Evolutionary conservation across 78 protist genomes (phyloP), one percentile per base, ranked within the genome.

Genomic region (Salpingoeca rosetta): DNA sequence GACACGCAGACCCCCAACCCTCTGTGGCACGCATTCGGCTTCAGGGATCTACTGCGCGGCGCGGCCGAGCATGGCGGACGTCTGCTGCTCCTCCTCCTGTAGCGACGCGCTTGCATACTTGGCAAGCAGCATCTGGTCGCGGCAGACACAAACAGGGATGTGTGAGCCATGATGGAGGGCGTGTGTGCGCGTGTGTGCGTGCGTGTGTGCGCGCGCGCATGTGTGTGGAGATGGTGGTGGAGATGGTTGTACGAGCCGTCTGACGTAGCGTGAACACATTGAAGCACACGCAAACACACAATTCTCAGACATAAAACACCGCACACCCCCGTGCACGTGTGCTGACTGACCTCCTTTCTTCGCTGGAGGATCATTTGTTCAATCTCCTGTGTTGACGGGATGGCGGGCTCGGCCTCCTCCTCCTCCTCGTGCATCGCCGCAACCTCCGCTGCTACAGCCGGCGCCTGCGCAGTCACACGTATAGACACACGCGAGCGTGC

Each of bases 381-480:
- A 12, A 92, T 88, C 26, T 90, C 93, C 27, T 39, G 37, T 25
- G 76, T 56, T 1, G 84, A 44, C 7, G 92, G 92, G 35, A 90
- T 44, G 22, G 81, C 73, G 22, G 82, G 90, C 76, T 89, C 89
- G n/a, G 87, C 79, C 37, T 73, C 83, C 27, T 38, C 37, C 12
- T 40, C 82, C 22, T n/a, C 78, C 0, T 3, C 43, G 31, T 37
- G 7, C 42, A 0, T 24, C 26, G 28, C 74, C 7, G 22, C 17
- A 43, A 2, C 85, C 35, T 3, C 27, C 0, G 7, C 78, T 3
- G 26, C 51, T 39, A 27, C 10, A 3, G n/a, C 42, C 39, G 0
- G 3, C 76, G 41, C 56, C 76, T 25, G n/a, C 38, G 17, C 83
- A 1, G 83, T 40, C 11, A 80, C 11, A 24, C 27, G 41, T 1